Base-by-base conservation (phyloP, 805 yeast species). In the Nematodospora valgi region DNA sequence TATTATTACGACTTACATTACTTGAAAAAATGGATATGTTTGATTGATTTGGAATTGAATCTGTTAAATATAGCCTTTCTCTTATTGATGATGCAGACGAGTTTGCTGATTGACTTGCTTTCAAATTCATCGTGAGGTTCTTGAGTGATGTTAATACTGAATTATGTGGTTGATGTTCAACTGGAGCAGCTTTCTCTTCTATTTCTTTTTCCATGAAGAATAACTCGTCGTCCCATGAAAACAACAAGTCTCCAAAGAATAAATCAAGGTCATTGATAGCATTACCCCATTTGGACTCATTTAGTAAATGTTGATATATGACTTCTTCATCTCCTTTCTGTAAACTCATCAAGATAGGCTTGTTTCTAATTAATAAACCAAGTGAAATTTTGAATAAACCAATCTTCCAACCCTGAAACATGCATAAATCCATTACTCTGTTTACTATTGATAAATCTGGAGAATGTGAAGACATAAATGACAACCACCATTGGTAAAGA, bases 401-500 rank as follows among this genome's bases (percentile, higher is more conserved):
- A 57, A 71, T 49, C 60, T 70, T 55, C 80, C 74, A 53, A 56
- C 85, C 74, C 67, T 82, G 55, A 61, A 68, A 44, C 56, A 67
- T 54, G 62, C 72, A 49, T 59, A 60, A 59, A 64, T 83, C 69
- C 67, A 78, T 56, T 54, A 65, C 52, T 59, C 72, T 44, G 64
- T 71, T 49, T 58, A 66, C 64, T 59, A 76, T 46, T 38, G 65
- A 54, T 59, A 68, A 44, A 32, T 64, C 70, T 1, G 85, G 85
- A n/a, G 79, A 66, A 27, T 80, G 79, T 21, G 76, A 74, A 2
- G 81, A 75, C 43, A 68, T 70, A 41, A 78, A 71, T 1, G 82
- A 73, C 31, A 79, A 52, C 67, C 82, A 78, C 86, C 86, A 79
- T 49, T 80, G 84, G 32, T 71, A 70, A n/a, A 78, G 63, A 51